Conservation (phyloP, 176 grass and related monocot species). For the Canna indica region DNA sequence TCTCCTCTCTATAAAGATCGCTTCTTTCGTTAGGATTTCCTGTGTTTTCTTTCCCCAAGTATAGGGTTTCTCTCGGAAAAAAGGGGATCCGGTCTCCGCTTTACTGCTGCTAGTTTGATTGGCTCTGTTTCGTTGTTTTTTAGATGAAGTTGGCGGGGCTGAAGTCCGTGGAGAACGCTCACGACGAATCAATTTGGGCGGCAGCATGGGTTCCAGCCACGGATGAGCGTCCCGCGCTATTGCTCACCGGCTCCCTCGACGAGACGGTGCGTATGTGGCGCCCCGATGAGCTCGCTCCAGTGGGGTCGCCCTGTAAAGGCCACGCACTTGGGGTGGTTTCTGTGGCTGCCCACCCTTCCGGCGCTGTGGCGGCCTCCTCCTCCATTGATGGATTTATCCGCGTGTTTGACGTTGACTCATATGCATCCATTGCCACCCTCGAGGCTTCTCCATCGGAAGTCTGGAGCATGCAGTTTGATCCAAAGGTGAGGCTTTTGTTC, state of each 20-base stretch:
- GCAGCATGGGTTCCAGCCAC: constrained; percentile 59
- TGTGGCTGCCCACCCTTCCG: constrained; percentile 54
- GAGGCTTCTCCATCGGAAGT: constrained; percentile 74
- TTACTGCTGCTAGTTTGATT: too few species aligned
- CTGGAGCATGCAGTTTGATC: constrained; percentile 89
- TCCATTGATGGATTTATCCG: constrained; percentile 69
- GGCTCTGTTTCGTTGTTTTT: too few species aligned
- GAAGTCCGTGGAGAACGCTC: constrained; percentile 37
- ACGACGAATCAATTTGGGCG: constrained; percentile 96
- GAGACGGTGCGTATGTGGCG: constrained; percentile 69
- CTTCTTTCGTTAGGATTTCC: too few species aligned
- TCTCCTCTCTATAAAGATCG: too few species aligned
- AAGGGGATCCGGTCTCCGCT: too few species aligned
- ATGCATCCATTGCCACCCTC: constrained; percentile 54
- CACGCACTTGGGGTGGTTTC: constrained; percentile 71
- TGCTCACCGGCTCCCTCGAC: constrained; percentile 73
- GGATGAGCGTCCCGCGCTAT: constrained; percentile 39
- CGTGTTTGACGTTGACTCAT: constrained; percentile 70
- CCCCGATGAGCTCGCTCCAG: constrained; percentile 57
- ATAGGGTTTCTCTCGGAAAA: too few species aligned
- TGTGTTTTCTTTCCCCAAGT: too few species aligned
- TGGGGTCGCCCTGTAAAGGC: constrained; percentile 18
- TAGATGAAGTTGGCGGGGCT: not conserved
- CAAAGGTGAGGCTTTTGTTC: constrained; percentile 37
- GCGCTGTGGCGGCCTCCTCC: constrained; percentile 51